Evolutionary conservation across 495 filamentous ascomycete genomes (phyloP), one percentile per base, ranked within the genome.

Genomic region (Evernia prunastri): DNA sequence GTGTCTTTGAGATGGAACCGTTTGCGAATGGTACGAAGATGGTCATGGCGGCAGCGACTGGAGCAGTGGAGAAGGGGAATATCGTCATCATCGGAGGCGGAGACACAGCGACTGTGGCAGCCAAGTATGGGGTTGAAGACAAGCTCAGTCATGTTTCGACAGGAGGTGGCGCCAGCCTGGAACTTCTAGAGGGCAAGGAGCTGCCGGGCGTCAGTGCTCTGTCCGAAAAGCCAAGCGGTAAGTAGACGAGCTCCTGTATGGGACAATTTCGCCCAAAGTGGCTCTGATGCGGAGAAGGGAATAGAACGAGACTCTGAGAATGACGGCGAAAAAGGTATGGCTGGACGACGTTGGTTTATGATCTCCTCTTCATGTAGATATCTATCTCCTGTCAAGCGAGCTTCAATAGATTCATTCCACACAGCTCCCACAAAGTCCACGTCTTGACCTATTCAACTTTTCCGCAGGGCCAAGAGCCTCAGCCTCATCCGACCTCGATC

Each of bases 141-240:
- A 96, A 97, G 84, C 82, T 97, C 74, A 96, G 90, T 79, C 94
- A 99, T 79, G 95, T 99, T 63, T 96, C 91, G 43, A 99, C 94
- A 37, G 94, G 94, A 68, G 94, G 94, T 71, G 94, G 94, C 76
- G 94, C 94, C 66, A 94, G 89, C 64, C 82, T 99, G 63, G 95
- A 97, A 81, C 81, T 99, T 66, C 82, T 99, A 62, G 94, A 99
- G 82, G 94, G 95, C 75, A 97, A 97, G 83, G 94, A 89, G 54
- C 79, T 99, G 68, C 95, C 95, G 53, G 94, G 95, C 81, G 92
- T 99, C 63, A 79, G 84, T 69, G 92, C 93, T 72, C 86, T 99
- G 80, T 96, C 91, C 78, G 91, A 89, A 89, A 91, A 89, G 88
- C 86, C 80, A 76, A 35, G 36, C 49, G 18, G n/a, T 54, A 39